Base-by-base conservation (phyloP, 2,329 filamentous ascomycete genomes). In the Bipolaris bicolor region DNA sequence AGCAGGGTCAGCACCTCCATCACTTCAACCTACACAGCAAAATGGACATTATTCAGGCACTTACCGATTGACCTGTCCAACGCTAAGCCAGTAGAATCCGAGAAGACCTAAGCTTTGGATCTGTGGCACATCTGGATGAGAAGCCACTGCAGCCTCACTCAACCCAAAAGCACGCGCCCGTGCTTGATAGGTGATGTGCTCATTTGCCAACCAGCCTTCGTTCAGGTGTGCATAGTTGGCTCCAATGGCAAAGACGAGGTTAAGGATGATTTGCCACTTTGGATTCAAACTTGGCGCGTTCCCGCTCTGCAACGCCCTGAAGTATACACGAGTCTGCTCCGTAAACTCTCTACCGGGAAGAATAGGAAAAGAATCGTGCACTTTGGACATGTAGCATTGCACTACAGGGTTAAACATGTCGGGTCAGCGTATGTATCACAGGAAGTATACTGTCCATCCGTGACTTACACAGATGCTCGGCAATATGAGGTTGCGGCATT, bases 201-300 rank as follows among this genome's bases (percentile, higher is more conserved):
- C 76, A 31, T 70, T 66, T 3, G 49, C 64, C 48, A 50, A 57
- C 69, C 68, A 71, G 5, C 52, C 57, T 5, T 67, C 67, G 43
- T 72, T 64, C n/a, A 64, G 67, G 50, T 75, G 68, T n/a, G 72
- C 71, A 47, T 77, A 73, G 51, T 73, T 74, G 36, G 77, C 73
- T 4, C 72, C 77, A n/a, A 80, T 76, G 3, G 78, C 78, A 52
- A 80, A 78, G 1, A 80, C 70, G 24, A 80, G 55, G 39, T 80
- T 79, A 50, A 80, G 37, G 16, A 77, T 77, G 7, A 73, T 73
- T 34, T 75, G 70, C 77, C 77, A 79, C 49, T 67, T 72, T 7
- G 52, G 49, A 37, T 62, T 69, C 3, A 69, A 54, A 3, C 46
- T 59, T 2, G 64, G 60, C 15, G 64, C 54, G 11, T 61, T 67